These are phyloP conservation scores for Haplosporangium sp. DNA, from an alignment of 371 early-diverging fungal genomes.

Conservation along the genomic window DNA sequence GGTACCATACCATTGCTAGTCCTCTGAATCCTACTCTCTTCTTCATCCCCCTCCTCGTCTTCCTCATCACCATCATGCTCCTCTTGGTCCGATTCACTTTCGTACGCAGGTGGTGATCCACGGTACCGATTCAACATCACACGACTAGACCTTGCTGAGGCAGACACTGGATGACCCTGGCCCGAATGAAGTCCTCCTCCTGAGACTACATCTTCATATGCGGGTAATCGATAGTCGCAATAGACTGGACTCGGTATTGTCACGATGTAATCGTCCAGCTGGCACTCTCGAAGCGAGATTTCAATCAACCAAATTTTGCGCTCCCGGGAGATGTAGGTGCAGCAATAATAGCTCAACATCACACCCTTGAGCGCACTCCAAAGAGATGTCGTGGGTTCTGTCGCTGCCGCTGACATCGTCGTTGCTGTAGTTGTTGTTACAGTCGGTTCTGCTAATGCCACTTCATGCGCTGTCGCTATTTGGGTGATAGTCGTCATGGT, in stretches of 20 bases:
- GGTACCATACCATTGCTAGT: too few relatives aligned
- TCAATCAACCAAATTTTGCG: conserved; percentile 42
- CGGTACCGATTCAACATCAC: conserved; percentile 10
- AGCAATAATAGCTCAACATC: conserved; percentile 1
- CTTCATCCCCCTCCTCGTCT: background rate
- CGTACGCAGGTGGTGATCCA: conserved; percentile 34
- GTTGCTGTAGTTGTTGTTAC: background rate
- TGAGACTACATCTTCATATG: conserved; percentile 26
- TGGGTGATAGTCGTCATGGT: background rate
- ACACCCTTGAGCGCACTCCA: background rate
- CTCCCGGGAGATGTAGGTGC: conserved; percentile 7
- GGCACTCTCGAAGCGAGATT: conserved; percentile 40
- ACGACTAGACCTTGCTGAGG: conserved; percentile 13
- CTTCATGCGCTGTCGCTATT: background rate
- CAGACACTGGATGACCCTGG: background rate
- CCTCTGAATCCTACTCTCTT: background rate
- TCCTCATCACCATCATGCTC: conserved; percentile 7
- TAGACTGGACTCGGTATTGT: conserved; percentile 46
- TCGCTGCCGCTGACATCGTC: background rate
- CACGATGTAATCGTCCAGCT: conserved; percentile 41
- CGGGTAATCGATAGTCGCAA: conserved; percentile 40
- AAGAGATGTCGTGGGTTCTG: background rate
- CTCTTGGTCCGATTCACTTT: conserved; percentile 21
- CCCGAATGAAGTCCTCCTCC: background rate
- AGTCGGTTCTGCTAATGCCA: background rate